These are phyloP conservation scores for Syzygium oleosum DNA, from an alignment of 345 rosid genomes.

Conservation along the genomic window DNA sequence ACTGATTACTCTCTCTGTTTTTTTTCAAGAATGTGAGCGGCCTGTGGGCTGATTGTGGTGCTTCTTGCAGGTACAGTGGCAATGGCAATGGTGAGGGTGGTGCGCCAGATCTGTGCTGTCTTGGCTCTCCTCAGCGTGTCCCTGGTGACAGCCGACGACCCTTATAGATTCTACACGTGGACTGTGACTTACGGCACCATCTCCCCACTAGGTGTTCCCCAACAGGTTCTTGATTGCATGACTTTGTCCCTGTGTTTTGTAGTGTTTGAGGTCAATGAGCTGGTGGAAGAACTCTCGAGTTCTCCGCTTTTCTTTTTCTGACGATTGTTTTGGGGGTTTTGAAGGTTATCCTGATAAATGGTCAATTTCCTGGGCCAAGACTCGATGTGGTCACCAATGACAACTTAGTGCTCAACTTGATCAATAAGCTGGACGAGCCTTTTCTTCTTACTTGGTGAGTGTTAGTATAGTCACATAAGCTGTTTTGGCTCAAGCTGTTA, in stretches of 20 bases:
- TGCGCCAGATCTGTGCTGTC: constrained; percentile 1
- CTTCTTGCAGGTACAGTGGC: not conserved
- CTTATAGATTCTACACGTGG: constrained; percentile 80
- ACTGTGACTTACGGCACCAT: constrained; percentile 77
- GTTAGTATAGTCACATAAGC: not conserved
- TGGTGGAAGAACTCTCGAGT: not conserved
- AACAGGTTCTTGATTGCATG: constrained; percentile 42
- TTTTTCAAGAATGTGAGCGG: not conserved
- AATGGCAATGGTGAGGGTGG: not conserved
- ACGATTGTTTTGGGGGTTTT: not conserved
- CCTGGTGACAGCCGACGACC: constrained; percentile 61
- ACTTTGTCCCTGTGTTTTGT: not conserved
- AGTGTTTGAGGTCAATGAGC: not conserved
- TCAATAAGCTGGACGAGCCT: constrained; percentile 92
- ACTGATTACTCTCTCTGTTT: not conserved
- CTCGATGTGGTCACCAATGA: constrained; percentile 92
- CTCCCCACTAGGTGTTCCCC: constrained; percentile 78
- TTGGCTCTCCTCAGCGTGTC: constrained; percentile 36
- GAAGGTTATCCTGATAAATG: constrained; percentile 93
- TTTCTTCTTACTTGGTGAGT: constrained; percentile 85
- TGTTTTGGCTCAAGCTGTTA: not conserved
- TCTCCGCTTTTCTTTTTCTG: not conserved
- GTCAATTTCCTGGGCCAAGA: constrained; percentile 93
- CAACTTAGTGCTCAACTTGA: constrained; percentile 80
- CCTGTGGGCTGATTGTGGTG: not conserved